Base-by-base conservation (phyloP, 192 early-diverging fungal genomes). In the Haplosporangium gracile region DNA sequence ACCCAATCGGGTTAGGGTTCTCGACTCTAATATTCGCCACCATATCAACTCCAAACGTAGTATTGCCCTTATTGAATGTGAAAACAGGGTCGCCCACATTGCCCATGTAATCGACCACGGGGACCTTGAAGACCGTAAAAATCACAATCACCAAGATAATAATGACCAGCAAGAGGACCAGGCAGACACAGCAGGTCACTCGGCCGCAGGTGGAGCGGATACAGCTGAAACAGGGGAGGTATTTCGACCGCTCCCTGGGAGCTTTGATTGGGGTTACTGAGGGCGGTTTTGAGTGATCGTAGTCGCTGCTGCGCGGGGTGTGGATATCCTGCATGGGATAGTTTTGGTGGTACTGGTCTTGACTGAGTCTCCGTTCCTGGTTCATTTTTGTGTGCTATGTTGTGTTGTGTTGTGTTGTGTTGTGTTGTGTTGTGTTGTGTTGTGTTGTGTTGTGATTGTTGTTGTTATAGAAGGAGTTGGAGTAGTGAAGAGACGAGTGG, bases 1-100 rank as follows among this genome's bases (percentile, higher is more conserved):
- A 77, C 2, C 84, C 79, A 38, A 86, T 73, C 0, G 84, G 84
- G 49, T 86, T 86, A 18, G 84, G 79, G 45, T 86, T 86, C 38
- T 81, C n/a, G 63, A 86, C 84, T 24, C 70, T 63, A 20, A 86
- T 81, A 16, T 75, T 70, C 22, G 84, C 79, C 1, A 86, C 47
- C 42, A 86, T 39, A 34, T 81, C 47, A 8, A 86, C 34, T 10
- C 74, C 84, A 29, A 86, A n/a, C 5, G 84, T 86, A 0, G 75
- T 72, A 34, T 86, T 86, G 70, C 84, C 84, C 29, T 80, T 38
- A 42, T 81, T 77, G 79, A 86, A 71, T 22, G 65, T 78, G 39
- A 81, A 86, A 1, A 24, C 45, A 1, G 84, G 84, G 5, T 65
- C 24, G 20, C 75, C 79, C 7, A 40, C 63, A 5, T 49, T 29